These are phyloP conservation scores for Brachypodium distachyon DNA, from an alignment of 202 grass and related monocot species.

Conservation along the genomic window DNA sequence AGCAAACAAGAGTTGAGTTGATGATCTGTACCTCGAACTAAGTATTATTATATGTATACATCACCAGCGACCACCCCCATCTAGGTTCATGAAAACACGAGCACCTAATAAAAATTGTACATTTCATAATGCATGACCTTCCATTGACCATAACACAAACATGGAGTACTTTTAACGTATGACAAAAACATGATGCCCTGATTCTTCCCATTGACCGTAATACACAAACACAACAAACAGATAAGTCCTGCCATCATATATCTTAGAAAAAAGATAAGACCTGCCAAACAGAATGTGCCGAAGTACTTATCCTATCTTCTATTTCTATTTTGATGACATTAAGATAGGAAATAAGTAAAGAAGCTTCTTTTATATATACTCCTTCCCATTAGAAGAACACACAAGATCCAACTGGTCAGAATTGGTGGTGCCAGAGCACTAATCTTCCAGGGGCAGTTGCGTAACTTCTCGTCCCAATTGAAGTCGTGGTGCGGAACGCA, in stretches of 20 bases:
- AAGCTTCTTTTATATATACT: neutral
- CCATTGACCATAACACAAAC: neutral
- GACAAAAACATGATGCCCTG: neutral
- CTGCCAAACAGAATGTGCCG: neutral
- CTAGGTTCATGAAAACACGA: neutral
- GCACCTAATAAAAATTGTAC: neutral
- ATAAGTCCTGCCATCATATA: too few species aligned
- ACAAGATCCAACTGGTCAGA: neutral
- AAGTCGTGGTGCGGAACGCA: conserved; percentile 9
- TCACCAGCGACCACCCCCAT: neutral
- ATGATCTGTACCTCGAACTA: neutral
- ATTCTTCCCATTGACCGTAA: neutral
- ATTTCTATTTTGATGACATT: neutral
- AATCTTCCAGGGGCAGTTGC: conserved; percentile 22
- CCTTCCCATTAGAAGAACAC: too few species aligned
- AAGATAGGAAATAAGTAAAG: neutral
- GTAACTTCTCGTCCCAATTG: conserved; percentile 14
- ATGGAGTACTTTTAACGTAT: neutral
- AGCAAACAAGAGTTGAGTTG: neutral
- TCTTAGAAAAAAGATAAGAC: neutral
- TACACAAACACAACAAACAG: neutral
- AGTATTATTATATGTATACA: neutral
- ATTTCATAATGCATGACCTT: neutral
- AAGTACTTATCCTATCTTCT: too few species aligned
- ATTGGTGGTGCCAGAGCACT: conserved; percentile 34